phyloP scores from a whole-genome alignment of 2,329 filamentous ascomycete species.

The Aspergillus clavatus region DNA sequence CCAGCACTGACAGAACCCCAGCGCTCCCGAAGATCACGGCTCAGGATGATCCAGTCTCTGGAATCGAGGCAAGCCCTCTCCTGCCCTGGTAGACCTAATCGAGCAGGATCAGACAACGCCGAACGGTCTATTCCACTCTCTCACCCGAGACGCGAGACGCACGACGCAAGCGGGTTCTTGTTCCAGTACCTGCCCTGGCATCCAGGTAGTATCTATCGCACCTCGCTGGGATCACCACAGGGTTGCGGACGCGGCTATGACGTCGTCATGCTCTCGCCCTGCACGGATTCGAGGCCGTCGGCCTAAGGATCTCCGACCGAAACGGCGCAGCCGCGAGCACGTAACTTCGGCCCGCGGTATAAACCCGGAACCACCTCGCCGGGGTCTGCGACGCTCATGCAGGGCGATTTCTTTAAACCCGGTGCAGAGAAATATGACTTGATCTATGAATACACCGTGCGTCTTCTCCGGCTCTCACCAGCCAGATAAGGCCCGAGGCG shows the following conservation, averaged over 20 bases:
- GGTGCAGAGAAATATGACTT: conserved; percentile 10
- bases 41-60: conserved; percentile 20
- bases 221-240: conserved; percentile 5
- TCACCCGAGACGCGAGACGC: conserved; percentile 16
- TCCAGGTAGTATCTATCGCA: too few relatives aligned
- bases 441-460: conserved; percentile 48
- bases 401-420: conserved; percentile 46
- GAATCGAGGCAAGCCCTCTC: conserved; percentile 26
- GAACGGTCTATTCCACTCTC: conserved; percentile 10
- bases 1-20: background rate
- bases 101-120: conserved; percentile 14
- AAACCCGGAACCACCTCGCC: background rate
- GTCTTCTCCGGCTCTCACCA: conserved; percentile 12
- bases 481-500: background rate
- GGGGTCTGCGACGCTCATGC: conserved; percentile 54
- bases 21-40: background rate
- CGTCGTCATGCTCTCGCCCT: conserved; percentile 28
- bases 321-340: conserved; percentile 11
- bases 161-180: conserved; percentile 18
- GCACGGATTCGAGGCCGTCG: conserved; percentile 26
- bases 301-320: conserved; percentile 24
- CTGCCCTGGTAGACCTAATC: conserved; percentile 26
- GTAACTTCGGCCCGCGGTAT: conserved; percentile 15
- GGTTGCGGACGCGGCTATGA: conserved; percentile 30
- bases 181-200: too few relatives aligned